phyloP scores from a whole-genome alignment of 768 basidiomycete species.

The Mycena haematopus region DNA sequence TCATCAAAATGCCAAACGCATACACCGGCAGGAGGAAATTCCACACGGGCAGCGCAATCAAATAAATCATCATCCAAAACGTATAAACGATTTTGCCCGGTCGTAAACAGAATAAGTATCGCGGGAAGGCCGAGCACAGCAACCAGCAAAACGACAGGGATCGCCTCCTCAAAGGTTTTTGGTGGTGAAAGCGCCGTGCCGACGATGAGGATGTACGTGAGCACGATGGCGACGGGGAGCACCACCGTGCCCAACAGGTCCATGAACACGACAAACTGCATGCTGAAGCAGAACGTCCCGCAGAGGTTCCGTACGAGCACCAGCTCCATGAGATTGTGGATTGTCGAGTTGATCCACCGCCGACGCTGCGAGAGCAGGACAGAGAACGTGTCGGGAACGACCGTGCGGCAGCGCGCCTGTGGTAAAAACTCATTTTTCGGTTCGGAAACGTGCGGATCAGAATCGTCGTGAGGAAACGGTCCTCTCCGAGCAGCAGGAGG shows the following conservation, averaged over 20 bases:
- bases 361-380: slow-evolving; percentile 95
- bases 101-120: slow-evolving; percentile 91
- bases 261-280: slow-evolving; percentile 99
- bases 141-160: slow-evolving; percentile 87
- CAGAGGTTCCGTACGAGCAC: slow-evolving; percentile 96
- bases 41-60: slow-evolving; percentile 93
- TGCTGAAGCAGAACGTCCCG: slow-evolving; percentile 99
- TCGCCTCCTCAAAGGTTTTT: slow-evolving; percentile 86
- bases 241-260: slow-evolving; percentile 92
- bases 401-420: slow-evolving; percentile 92
- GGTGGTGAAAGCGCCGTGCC: slow-evolving; percentile 84
- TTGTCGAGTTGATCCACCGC: slow-evolving; percentile 99
- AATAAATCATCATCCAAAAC: slow-evolving; percentile 97
- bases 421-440: slow-evolving; percentile 99
- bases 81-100: slow-evolving; percentile 94
- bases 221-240: slow-evolving; percentile 89
- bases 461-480: slow-evolving; percentile 97
- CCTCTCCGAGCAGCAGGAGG: slow-evolving; percentile 93
- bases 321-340: slow-evolving; percentile 99
- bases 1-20: slow-evolving; percentile 99
- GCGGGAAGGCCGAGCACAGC: slow-evolving; percentile 95
- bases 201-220: slow-evolving; percentile 90
- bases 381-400: slow-evolving; percentile 94
- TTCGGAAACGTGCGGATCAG: slow-evolving; percentile 97
- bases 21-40: slow-evolving; percentile 94